These are phyloP conservation scores for Microcyclospora tardicrescens DNA, from an alignment of 2,329 filamentous ascomycete genomes.

Conservation along the genomic window DNA sequence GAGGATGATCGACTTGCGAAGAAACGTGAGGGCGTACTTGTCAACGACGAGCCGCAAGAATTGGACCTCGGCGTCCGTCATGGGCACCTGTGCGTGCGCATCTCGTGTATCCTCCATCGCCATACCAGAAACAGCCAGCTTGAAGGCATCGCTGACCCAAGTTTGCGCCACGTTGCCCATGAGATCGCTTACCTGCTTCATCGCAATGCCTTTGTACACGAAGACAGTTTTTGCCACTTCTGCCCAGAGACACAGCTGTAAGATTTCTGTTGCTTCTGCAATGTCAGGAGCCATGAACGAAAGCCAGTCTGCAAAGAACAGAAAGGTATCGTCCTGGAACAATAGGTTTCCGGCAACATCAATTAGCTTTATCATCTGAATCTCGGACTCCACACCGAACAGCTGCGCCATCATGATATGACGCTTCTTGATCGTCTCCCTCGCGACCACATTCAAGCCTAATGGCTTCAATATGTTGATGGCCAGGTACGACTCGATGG, in stretches of 20 bases:
- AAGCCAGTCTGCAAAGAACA: slow-evolving; percentile 60
- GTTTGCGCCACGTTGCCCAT: background rate
- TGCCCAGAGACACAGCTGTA: slow-evolving; percentile 77
- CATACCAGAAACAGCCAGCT: slow-evolving; percentile 6
- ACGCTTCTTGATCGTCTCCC: slow-evolving; percentile 13
- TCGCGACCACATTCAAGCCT: slow-evolving; percentile 28
- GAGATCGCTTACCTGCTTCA: slow-evolving; percentile 1
- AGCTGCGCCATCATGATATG: slow-evolving; percentile 19
- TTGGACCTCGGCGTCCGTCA: slow-evolving; percentile 8
- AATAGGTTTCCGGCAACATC: slow-evolving; percentile 31
- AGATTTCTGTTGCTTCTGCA: slow-evolving; percentile 39
- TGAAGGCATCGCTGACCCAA: slow-evolving; percentile 5
- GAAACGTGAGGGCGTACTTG: slow-evolving; percentile 78
- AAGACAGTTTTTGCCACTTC: slow-evolving; percentile 76
- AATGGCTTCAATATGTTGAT: slow-evolving; percentile 55
- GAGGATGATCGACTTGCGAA: slow-evolving; percentile 73
- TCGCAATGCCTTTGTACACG: slow-evolving; percentile 30
- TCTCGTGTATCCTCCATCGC: slow-evolving; percentile 5
- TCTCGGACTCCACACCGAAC: slow-evolving; percentile 16
- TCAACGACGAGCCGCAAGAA: slow-evolving; percentile 38
- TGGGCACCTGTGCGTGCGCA: slow-evolving; percentile 2
- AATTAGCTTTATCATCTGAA: slow-evolving; percentile 11
- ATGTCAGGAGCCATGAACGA: slow-evolving; percentile 17
- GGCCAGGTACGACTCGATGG: slow-evolving; percentile 69
- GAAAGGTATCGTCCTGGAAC: slow-evolving; percentile 57